Conservation (phyloP, 495 filamentous ascomycete genomes). For the Elasticomyces elasticus region DNA sequence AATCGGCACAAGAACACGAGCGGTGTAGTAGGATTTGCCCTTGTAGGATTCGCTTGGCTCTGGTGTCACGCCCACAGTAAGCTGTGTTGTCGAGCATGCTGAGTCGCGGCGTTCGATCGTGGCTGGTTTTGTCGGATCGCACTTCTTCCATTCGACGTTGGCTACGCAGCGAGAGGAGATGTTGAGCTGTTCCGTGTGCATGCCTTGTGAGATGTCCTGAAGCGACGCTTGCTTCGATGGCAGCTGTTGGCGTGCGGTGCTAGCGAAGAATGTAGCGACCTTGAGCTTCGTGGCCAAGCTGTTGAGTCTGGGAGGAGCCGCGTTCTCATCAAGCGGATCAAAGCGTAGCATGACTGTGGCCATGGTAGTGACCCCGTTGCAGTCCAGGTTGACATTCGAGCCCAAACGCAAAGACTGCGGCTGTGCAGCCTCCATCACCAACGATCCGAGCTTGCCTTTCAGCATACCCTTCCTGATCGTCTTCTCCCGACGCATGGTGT, state of each 20-base stretch:
- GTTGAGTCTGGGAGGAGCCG: conserved; percentile 57
- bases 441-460: conserved; percentile 59
- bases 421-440: conserved; percentile 64
- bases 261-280: conserved; percentile 62
- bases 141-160: conserved; percentile 56
- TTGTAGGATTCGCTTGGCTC: conserved; percentile 35
- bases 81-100: conserved; percentile 33
- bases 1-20: conserved; percentile 63
- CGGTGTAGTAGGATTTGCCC: conserved; percentile 49
- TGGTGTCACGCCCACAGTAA: conserved; percentile 25
- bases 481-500: conserved; percentile 65
- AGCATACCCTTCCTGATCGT: conserved; percentile 67
- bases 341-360: conserved; percentile 64
- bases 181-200: conserved; percentile 52
- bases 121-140: conserved; percentile 25
- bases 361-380: conserved; percentile 40
- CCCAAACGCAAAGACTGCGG: conserved; percentile 57
- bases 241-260: conserved; percentile 37
- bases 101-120: conserved; percentile 48
- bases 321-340: conserved; percentile 50
- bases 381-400: conserved; percentile 30
- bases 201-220: conserved; percentile 45
- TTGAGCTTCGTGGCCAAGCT: conserved; percentile 61
- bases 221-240: conserved; percentile 40
- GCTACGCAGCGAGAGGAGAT: conserved; percentile 57